Percentiles rank a stretch among this genome's conserved stretches.
Conservation (phyloP, 2,329 filamentous ascomycete genomes). For the Diplodia seriata region DNA sequence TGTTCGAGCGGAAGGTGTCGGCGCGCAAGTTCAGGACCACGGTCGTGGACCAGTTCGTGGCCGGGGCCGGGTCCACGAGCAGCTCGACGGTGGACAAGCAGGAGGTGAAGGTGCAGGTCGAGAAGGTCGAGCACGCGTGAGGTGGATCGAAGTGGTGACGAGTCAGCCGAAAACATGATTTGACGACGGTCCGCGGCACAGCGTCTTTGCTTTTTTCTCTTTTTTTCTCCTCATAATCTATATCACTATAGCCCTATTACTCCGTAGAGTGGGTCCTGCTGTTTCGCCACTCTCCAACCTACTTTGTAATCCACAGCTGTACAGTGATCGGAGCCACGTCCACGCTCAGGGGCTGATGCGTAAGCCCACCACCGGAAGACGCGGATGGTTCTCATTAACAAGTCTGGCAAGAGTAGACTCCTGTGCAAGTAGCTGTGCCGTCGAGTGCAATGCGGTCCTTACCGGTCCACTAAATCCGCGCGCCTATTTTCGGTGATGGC, state of each 20-base stretch:
- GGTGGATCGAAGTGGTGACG: too few species aligned
- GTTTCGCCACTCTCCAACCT: background rate
- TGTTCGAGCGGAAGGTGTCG: slow-evolving; percentile 67
- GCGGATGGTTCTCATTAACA: background rate
- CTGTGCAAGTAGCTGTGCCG: background rate
- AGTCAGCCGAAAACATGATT: background rate
- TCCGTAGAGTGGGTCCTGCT: background rate
- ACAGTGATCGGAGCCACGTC: background rate
- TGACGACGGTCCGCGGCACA: background rate
- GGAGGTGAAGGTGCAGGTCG: slow-evolving; percentile 1
- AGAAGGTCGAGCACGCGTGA: slow-evolving; percentile 17
- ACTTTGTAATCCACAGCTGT: background rate
- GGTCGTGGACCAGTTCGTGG: slow-evolving; percentile 19
- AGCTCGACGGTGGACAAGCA: background rate
- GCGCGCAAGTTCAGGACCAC: slow-evolving; percentile 40
- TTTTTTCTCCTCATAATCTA: background rate
- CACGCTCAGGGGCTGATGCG: background rate
- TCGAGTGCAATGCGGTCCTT: background rate
- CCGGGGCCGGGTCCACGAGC: background rate
- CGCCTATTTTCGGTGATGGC: background rate
- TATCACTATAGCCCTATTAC: background rate
- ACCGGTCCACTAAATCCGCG: background rate
- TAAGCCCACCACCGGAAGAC: background rate
- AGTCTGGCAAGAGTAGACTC: background rate
- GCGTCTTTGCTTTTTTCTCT: background rate